Conservation (phyloP, 805 yeast species). For the Ogataea minuta region DNA sequence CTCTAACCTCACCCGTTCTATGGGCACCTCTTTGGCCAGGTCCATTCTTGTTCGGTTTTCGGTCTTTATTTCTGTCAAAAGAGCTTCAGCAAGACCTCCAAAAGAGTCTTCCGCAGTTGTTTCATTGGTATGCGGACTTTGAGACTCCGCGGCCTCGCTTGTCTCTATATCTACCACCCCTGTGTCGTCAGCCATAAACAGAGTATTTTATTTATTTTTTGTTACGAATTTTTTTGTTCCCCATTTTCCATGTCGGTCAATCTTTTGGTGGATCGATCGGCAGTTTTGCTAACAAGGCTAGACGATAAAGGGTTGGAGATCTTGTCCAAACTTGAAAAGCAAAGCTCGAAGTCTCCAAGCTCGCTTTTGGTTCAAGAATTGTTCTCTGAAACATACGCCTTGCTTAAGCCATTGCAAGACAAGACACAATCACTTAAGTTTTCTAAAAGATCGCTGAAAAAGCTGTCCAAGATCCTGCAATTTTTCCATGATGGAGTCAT, state of each 20-base stretch:
- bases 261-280: constrained; percentile 17
- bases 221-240: neutral
- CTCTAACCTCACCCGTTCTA: constrained; percentile 7
- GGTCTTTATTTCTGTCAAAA: constrained; percentile 3
- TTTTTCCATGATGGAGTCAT: constrained; percentile 19
- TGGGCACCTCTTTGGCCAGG: constrained; percentile 2
- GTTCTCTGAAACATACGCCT: constrained; percentile 17
- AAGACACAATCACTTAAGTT: constrained; percentile 4
- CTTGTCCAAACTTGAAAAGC: constrained; percentile 16
- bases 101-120: neutral
- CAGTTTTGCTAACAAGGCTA: constrained; percentile 8
- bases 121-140: neutral
- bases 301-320: constrained; percentile 17
- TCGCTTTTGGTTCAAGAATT: constrained; percentile 13
- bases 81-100: constrained; percentile 2
- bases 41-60: constrained; percentile 4
- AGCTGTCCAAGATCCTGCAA: constrained; percentile 12
- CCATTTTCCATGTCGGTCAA: constrained; percentile 14
- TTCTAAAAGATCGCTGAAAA: neutral
- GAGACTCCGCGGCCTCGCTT: constrained; percentile 1
- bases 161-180: neutral
- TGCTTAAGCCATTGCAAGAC: constrained; percentile 20
- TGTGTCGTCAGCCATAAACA: constrained; percentile 7
- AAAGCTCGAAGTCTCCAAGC: constrained; percentile 2
- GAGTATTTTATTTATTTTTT: constrained; percentile 1